Evolutionary conservation across 1,284 basidiomycete species (phyloP), one percentile per base, ranked within the genome.

Genomic region (Heterobasidion occidentale): DNA sequence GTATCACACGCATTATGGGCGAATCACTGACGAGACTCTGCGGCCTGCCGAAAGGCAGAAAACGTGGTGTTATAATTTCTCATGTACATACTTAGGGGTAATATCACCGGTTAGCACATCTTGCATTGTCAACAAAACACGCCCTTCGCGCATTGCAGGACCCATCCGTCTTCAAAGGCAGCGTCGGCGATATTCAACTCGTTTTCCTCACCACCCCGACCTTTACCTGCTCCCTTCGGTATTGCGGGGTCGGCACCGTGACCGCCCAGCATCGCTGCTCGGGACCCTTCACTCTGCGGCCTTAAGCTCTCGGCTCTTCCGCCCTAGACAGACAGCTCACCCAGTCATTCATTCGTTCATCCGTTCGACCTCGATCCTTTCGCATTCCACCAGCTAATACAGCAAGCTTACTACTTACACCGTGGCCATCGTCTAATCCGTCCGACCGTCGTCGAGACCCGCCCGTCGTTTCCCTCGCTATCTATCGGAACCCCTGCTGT

Each of bases 11-110:
- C 27, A 27, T 48, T 54, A 54, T 61, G 60, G 60, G 60, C 60
- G 60, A 61, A 61, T 61, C 60, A 58, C 45, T 57, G 62, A 67
- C 64, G 66, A 27, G 27, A 27, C 27, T 59, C 54, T 47, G 57
- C 67, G 77, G 81, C 83, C 82, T 84, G 81, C 80, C 84, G 83
- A 83, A 83, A 81, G 57, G 42, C 42, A 14, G 69, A 74, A 74
- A 84, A 83, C 83, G 83, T 85, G 70, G 73, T 60, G 70, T 14
- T 59, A 63, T 61, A 58, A 45, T 61, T 61, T 70, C 64, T 68
- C 70, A 74, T 74, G 76, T 74, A 77, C 75, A 68, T 74, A 72
- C 35, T n/a, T 51, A 51, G 71, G 70, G 71, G 69, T 69, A 73
- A 73, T 73, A 73, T 73, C 68, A 64, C 56, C 60, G 60, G 44